Base-by-base conservation (phyloP, 371 early-diverging fungal genomes). In the Mortierella polycephala region DNA sequence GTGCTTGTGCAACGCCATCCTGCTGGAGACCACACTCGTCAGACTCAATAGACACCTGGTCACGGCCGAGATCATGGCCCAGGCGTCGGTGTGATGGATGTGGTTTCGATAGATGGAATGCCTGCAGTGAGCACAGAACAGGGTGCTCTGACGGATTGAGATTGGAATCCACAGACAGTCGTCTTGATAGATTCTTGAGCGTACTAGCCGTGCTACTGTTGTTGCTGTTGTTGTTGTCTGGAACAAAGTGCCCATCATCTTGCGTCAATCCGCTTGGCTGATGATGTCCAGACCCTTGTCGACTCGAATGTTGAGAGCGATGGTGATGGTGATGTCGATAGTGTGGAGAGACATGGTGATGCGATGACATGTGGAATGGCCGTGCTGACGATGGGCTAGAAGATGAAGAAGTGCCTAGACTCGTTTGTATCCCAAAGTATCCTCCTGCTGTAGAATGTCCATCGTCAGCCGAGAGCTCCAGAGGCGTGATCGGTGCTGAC, bases 21-120 rank as follows among this genome's bases (percentile, higher is more conserved):
- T 41, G 8, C 46, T 54, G 40, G 14, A 18, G 45, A 20, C 42
- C 11, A 37, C 46, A 46, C 47, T 49, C 51, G 30, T 46, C 52
- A n/a, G 37, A 41, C 21, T 42, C 44, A 45, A 69, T 62, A 7
- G 75, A 52, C 49, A 75, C 52, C 10, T 68, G 60, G 39, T 77
- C 72, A 61, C 71, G 77, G 0, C 77, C 77, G 7, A 77, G 56
- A 30, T 77, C 77, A 46, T 77, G 77, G 11, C 70, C 71, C 18
- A 75, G 9, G 40, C 66, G 70, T 44, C 67, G 75, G 42, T 75
- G 70, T 13, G 75, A 51, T 41, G 66, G 65, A 49, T 69, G 76
- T 5, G 77, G 67, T 51, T 76, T 71, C 12, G 67, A 62, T 50
- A 67, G 55, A 53, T 62, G 63, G 2, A 77, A 64, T 12, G 69